phyloP scores from a whole-genome alignment of 2,329 filamentous ascomycete genomes.

The Talaromyces verruculosus region DNA sequence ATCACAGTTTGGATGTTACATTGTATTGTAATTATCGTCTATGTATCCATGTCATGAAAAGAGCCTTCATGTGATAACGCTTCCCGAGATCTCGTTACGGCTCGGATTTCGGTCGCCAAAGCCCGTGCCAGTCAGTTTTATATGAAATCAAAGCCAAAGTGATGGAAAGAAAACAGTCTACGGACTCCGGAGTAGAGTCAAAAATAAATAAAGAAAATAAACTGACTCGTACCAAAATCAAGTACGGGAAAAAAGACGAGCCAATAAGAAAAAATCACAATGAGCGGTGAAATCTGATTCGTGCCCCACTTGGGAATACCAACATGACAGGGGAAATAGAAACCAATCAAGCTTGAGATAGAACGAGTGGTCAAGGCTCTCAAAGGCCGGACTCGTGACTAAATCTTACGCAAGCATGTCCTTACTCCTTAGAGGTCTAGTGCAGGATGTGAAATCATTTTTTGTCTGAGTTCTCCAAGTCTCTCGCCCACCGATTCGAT shows the following conservation, averaged over 20 bases:
- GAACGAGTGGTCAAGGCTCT: not conserved
- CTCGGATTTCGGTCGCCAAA: not conserved
- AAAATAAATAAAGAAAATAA: not conserved
- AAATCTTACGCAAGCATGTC: not conserved
- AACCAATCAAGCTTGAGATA: not conserved
- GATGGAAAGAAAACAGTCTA: not conserved
- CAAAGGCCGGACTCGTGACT: not conserved
- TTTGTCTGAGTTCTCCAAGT: not conserved
- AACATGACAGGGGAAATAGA: not conserved
- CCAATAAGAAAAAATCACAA: constrained; percentile 14
- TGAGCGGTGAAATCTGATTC: constrained; percentile 13
- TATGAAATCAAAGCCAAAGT: not conserved
- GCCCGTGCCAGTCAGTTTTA: not conserved
- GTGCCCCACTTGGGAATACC: not conserved
- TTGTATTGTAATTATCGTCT: not conserved
- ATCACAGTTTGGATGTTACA: not conserved
- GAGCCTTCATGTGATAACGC: not conserved
- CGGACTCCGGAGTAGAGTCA: not conserved
- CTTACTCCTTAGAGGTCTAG: not conserved
- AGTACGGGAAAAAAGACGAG: not conserved
- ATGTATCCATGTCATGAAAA: not conserved
- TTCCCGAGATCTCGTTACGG: not conserved
- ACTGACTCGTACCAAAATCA: not conserved
- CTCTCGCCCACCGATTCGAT: not conserved
- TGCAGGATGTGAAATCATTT: not conserved